Conservation (phyloP, 371 early-diverging fungal species). For the Mucor irregularis region DNA sequence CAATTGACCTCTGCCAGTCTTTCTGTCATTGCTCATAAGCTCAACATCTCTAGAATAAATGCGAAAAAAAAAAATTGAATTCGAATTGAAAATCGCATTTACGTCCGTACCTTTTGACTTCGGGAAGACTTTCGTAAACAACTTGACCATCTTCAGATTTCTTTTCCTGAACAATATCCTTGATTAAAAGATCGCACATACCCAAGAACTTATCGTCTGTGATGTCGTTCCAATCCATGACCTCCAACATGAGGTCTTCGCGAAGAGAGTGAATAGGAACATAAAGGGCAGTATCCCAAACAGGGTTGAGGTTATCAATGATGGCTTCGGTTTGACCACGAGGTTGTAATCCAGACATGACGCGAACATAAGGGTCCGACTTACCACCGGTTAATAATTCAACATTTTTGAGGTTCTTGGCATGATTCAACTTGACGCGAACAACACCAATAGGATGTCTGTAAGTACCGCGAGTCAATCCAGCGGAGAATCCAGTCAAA, state of each 20-base stretch:
- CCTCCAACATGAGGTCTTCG: conserved; percentile 66
- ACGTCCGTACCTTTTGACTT: conserved; percentile 28
- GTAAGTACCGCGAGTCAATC: conserved; percentile 31
- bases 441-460: conserved; percentile 77
- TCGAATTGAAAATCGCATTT: neutral
- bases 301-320: conserved; percentile 70
- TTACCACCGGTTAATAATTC: conserved; percentile 60
- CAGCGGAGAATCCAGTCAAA: conserved; percentile 37
- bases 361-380: conserved; percentile 79
- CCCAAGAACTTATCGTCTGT: conserved; percentile 66
- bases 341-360: conserved; percentile 56
- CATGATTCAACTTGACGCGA: conserved; percentile 67
- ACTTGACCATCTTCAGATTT: conserved; percentile 20
- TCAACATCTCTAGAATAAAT: conserved; percentile 45
- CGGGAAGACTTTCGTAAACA: conserved; percentile 31
- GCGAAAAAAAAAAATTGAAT: neutral
- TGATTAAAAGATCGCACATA: conserved; percentile 33
- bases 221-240: conserved; percentile 70
- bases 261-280: conserved; percentile 63
- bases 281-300: conserved; percentile 77
- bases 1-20: conserved; percentile 56
- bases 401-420: conserved; percentile 66
- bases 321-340: conserved; percentile 65
- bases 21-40: conserved; percentile 55
- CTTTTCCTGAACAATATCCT: conserved; percentile 23